Conservation (phyloP, 768 basidiomycete species). For the Gloeopeniophorella convolvens region DNA sequence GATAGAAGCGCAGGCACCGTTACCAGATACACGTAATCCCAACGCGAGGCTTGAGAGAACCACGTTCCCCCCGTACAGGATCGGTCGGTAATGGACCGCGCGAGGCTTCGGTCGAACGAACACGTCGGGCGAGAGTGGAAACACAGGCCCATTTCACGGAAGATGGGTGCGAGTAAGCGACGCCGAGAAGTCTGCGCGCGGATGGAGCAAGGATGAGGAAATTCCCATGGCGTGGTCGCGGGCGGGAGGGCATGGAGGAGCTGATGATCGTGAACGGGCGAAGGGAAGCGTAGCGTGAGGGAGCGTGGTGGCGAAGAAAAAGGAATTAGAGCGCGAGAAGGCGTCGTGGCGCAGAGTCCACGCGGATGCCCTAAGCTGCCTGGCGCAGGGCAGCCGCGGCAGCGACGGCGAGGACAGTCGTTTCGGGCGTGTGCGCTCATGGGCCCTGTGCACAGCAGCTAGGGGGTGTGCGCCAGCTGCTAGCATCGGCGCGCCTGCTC, state of each 20-base stretch:
- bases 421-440: too few species aligned
- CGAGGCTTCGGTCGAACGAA: slow-evolving; percentile 6
- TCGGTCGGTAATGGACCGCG: not conserved
- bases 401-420: too few species aligned
- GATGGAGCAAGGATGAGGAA: slow-evolving; percentile 1
- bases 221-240: not conserved
- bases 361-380: too few species aligned
- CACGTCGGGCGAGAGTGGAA: slow-evolving; percentile 3
- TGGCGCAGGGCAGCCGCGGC: too few species aligned
- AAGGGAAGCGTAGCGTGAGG: not conserved
- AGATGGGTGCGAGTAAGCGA: not conserved
- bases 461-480: too few species aligned
- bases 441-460: too few species aligned
- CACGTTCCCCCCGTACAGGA: not conserved
- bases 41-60: slow-evolving; percentile 3
- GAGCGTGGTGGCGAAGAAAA: too few species aligned
- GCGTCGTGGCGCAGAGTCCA: too few species aligned
- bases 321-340: too few species aligned
- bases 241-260: not conserved
- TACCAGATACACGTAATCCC: slow-evolving; percentile 16
- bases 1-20: slow-evolving; percentile 11
- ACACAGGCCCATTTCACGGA: not conserved
- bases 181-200: not conserved
- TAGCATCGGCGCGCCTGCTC: too few species aligned
- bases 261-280: slow-evolving; percentile 3